Base-by-base conservation (phyloP, 2,329 filamentous ascomycete species). In the Trichoderma harzianum region DNA sequence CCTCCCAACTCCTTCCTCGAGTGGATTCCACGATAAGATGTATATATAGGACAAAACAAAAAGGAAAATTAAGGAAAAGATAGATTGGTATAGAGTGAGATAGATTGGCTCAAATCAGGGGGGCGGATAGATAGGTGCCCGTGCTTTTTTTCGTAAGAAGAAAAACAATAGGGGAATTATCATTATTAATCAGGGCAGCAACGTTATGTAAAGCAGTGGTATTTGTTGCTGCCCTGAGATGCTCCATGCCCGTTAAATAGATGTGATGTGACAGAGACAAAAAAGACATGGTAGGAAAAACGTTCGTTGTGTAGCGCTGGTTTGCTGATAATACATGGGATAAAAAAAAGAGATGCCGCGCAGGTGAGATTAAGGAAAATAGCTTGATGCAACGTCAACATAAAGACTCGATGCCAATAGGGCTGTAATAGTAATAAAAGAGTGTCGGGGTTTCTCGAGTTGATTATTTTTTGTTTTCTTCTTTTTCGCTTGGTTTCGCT, bases 121-220 rank as follows among this genome's bases (percentile, higher is more conserved):
- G 18, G 51, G 43, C 32, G 21, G 43, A 14, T 64, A 43, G 36
- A 67, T 61, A 51, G 34, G 26, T 32, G 53, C 62, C 61, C 63
- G 26, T 43, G 63, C 43, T 61, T 60, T 69, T 62, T n/a, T 62
- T n/a, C 12, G 16, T 16, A 11, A 11, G 18, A 7, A 7, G 7
- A 21, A 16, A 47, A 47, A 47, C 28, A 57, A 32, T 71, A 74
- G 75, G 76, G 76, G 77, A 78, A 79, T 79, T 79, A 79, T 79
- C 78, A 79, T 79, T 79, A 79, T 79, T 75, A 77, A 78, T 72
- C 77, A 74, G 75, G 69, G 63, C 55, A 65, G 16, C 28, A 30
- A 36, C 21, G 5, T 24, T 53, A 61, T 61, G n/a, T n/a, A 61
- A 18, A 11, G 32, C 10, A 69, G 14, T 51, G 34, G 26, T 28